A percentile compares a stretch with the other conserved stretches of the same genome.
These are phyloP conservation scores for Phytophthora uliginosa DNA, from an alignment of 352 stramenopile species.

Conservation along the genomic window DNA sequence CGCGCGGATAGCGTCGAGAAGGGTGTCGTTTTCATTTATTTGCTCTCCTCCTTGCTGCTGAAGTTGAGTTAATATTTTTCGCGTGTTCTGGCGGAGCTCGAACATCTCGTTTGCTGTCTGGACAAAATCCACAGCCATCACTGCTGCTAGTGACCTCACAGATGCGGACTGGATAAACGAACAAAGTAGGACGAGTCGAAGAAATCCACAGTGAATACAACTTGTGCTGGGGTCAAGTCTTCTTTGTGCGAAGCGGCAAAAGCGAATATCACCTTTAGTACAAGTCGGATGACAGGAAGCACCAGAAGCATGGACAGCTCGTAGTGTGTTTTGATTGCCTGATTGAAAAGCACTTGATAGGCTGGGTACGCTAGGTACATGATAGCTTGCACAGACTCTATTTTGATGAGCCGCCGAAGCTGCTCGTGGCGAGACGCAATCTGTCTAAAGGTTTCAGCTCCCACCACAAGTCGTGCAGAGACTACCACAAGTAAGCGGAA, in stretches of 20 bases:
- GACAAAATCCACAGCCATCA: conserved; percentile 3
- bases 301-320: conserved; percentile 14
- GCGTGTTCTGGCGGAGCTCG: conserved; percentile 2
- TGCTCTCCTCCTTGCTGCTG: background rate
- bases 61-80: background rate
- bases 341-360: no score
- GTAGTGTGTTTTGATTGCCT: background rate
- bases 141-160: background rate
- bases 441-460: no score
- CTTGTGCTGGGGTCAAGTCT: conserved; percentile 13
- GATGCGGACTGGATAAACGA: conserved; percentile 1
- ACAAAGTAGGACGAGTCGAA: conserved; percentile 5
- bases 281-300: conserved; percentile 2
- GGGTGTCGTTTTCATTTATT: no score
- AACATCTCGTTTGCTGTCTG: conserved; percentile 8
- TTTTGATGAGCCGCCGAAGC: no score
- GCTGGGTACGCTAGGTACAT: no score
- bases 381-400: no score
- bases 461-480: no score
- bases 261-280: conserved; percentile 1
- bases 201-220: conserved; percentile 20
- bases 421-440: no score
- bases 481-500: no score
- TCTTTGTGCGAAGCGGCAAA: conserved; percentile 2
- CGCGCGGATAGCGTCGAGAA: no score